Evolutionary conservation across 176 grass and related monocot genomes (phyloP).

Genomic region (Luzula sylvatica): DNA sequence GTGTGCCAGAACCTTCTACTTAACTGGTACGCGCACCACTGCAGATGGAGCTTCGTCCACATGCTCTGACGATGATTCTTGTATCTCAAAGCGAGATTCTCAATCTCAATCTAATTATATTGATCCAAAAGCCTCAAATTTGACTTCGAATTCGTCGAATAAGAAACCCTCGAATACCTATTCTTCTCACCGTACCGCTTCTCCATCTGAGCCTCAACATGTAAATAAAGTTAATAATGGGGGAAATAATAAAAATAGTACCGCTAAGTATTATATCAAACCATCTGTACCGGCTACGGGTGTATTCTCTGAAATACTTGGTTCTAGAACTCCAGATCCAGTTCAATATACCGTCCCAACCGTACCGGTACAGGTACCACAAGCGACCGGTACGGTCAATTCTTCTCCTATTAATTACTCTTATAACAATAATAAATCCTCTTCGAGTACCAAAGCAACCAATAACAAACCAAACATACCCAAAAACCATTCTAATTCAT

Average conservation of each 20-base stretch:
- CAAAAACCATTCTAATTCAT: slow-evolving; percentile 23
- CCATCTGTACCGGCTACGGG: slow-evolving; percentile 37
- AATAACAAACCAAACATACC: slow-evolving; percentile 29
- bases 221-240: slow-evolving; percentile 1
- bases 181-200: slow-evolving; percentile 26
- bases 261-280: slow-evolving; percentile 31
- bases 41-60: slow-evolving; percentile 69
- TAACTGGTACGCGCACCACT: slow-evolving; percentile 65
- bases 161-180: slow-evolving; percentile 22
- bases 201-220: slow-evolving; percentile 25
- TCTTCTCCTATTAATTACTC: slow-evolving; percentile 32
- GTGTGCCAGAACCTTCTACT: slow-evolving; percentile 81
- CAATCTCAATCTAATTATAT: not conserved
- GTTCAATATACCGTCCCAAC: too few species aligned
- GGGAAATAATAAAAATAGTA: slow-evolving; percentile 18
- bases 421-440: slow-evolving; percentile 16
- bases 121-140: not conserved
- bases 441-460: slow-evolving; percentile 25
- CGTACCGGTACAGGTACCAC: slow-evolving; percentile 6
- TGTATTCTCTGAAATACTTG: slow-evolving; percentile 39
- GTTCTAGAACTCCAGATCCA: slow-evolving; percentile 2
- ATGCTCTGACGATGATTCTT: slow-evolving; percentile 63
- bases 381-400: slow-evolving; percentile 21
- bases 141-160: not conserved
- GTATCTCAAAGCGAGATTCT: slow-evolving; percentile 33